Evolutionary conservation across 257 asterid genomes (phyloP), one percentile per base, ranked within the genome.

Genomic region (Fraxinus cuspidata): DNA sequence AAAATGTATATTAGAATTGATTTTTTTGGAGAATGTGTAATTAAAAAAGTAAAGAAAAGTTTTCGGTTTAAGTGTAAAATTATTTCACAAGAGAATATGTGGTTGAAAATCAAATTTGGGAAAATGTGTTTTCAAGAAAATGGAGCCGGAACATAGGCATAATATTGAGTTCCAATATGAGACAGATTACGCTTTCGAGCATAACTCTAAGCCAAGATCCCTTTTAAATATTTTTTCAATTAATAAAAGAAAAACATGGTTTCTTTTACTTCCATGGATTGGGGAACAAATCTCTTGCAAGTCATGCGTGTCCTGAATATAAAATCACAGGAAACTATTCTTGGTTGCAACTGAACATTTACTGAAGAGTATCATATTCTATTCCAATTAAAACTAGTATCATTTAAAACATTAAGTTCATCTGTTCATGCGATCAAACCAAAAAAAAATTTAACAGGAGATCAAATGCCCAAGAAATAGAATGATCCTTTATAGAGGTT

Each of bases 311-410:
- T 6, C 25, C 49, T 34, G 29, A 34, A 31, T 34, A 21, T 25
- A 8, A 37, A 70, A 58, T 51, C 29, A 37, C 5, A 10, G 7
- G 12, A 32, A 27, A 7, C 35, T 40, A 78, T 51, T 29, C 71
- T 34, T 69, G 37, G 23, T 7, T 31, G 27, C 21, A 42, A 31
- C 25, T 19, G 32, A 60, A 71, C 77, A 37, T 32, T 18, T 4
- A 69, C 28, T 9, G 73, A 53, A 51, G 66, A 32, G 11, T 31
- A 31, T 71, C 21, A 10, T 71, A 40, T 71, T 28, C 23, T 7
- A 73, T 73, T 51, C 67, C 18, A 49, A 2, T 5, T 47, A 27
- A 27, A 73, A 64, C 15, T 51, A 77, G 71, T 75, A 42, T 73
- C 40, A 65, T 38, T 25, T 47, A 28, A 19, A 79, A 42, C 47